Percentiles rank a stretch among this genome's conserved stretches.
These are phyloP conservation scores for Rubia occidens DNA, from an alignment of 305 asterid genomes.

Conservation along the genomic window DNA sequence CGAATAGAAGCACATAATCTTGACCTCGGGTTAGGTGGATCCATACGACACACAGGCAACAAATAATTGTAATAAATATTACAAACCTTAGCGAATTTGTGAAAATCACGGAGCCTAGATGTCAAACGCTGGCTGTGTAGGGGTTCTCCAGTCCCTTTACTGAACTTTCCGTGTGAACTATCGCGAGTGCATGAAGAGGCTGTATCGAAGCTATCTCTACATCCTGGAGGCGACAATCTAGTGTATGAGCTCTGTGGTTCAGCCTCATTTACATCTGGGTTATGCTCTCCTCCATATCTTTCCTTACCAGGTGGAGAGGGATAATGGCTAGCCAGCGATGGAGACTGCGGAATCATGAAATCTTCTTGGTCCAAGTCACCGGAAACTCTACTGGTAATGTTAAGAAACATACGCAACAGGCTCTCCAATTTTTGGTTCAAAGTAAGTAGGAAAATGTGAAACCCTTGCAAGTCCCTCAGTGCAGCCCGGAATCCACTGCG, in stretches of 20 bases:
- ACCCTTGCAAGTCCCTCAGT: slow-evolving; percentile 81
- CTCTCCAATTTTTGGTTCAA: slow-evolving; percentile 87
- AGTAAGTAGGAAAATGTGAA: slow-evolving; percentile 85
- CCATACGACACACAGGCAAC: not conserved
- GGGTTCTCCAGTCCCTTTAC: slow-evolving; percentile 59
- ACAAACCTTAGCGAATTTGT: slow-evolving; percentile 80
- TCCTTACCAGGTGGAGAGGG: slow-evolving; percentile 60
- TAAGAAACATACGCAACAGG: slow-evolving; percentile 57
- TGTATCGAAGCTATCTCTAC: slow-evolving; percentile 58
- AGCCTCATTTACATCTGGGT: slow-evolving; percentile 44
- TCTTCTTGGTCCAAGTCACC: slow-evolving; percentile 79
- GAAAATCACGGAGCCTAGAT: slow-evolving; percentile 86
- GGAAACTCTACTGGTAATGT: slow-evolving; percentile 43
- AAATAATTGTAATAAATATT: not conserved
- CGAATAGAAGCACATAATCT: not conserved
- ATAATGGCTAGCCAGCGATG: slow-evolving; percentile 36
- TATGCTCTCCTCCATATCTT: slow-evolving; percentile 34
- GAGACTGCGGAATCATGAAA: slow-evolving; percentile 47
- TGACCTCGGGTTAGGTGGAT: not conserved
- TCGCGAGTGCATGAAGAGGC: slow-evolving; percentile 71
- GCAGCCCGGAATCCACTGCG: slow-evolving; percentile 91
- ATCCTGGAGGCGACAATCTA: slow-evolving; percentile 46
- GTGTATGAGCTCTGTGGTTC: slow-evolving; percentile 43
- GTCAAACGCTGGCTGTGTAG: slow-evolving; percentile 76
- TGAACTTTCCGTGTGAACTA: slow-evolving; percentile 54